Evolutionary conservation across 306 rosid genomes (phyloP).

Genomic region (Crataegus laevigata): DNA sequence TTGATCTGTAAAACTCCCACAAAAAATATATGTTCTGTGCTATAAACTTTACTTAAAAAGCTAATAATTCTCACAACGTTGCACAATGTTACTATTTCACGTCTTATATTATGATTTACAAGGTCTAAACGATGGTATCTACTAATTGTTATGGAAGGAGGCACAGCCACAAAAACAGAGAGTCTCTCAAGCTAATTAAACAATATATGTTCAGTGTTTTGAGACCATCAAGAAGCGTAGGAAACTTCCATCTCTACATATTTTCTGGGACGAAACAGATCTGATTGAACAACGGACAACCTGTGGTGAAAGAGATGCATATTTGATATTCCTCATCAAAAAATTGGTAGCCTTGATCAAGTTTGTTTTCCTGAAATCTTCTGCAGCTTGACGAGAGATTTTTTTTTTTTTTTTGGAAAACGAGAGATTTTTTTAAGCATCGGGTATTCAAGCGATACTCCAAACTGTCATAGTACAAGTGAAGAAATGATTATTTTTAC

Average conservation of each 20-base stretch:
- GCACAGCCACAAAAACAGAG: too few species aligned
- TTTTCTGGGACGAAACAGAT: background rate
- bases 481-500: too few species aligned
- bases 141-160: background rate
- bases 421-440: too few species aligned
- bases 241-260: too few species aligned
- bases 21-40: too few species aligned
- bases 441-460: too few species aligned
- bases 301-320: background rate
- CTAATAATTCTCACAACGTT: too few species aligned
- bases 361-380: background rate
- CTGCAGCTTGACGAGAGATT: background rate
- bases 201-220: too few species aligned
- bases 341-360: background rate
- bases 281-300: background rate
- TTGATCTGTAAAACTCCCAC: background rate
- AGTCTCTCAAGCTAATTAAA: too few species aligned
- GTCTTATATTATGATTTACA: background rate
- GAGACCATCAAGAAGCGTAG: too few species aligned
- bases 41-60: background rate
- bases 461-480: too few species aligned
- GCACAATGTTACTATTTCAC: background rate
- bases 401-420: too few species aligned
- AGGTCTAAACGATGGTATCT: background rate
- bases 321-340: background rate